A percentile compares a stretch with the other conserved stretches of the same genome.
Evolutionary conservation across 345 rosid genomes (phyloP).

Genomic region (Salix viminalis): DNA sequence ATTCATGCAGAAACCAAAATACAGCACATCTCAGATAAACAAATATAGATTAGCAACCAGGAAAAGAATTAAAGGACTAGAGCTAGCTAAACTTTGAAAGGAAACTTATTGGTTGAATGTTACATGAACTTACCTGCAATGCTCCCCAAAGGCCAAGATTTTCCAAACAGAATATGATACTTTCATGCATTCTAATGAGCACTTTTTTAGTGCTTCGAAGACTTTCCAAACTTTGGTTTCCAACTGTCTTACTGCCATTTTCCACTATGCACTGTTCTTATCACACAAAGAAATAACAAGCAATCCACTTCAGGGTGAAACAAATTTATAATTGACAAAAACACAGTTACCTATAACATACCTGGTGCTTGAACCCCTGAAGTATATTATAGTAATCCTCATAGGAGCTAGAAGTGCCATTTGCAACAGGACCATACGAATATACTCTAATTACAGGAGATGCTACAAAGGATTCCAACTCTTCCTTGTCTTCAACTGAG

Average conservation of each 20-base stretch:
- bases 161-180: slow-evolving; percentile 52
- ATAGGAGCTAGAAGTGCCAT: slow-evolving; percentile 30
- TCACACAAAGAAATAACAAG: slow-evolving; percentile 24
- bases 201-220: slow-evolving; percentile 48
- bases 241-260: slow-evolving; percentile 44
- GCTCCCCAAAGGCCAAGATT: slow-evolving; percentile 88
- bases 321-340: slow-evolving; percentile 12
- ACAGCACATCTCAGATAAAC: not conserved
- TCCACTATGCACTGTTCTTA: slow-evolving; percentile 61
- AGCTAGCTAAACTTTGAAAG: not conserved
- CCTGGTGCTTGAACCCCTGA: slow-evolving; percentile 54
- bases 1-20: not conserved
- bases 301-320: slow-evolving; percentile 16
- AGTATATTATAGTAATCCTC: slow-evolving; percentile 33
- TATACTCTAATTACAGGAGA: slow-evolving; percentile 66
- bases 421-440: slow-evolving; percentile 44
- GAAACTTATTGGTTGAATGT: slow-evolving; percentile 4
- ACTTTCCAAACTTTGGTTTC: slow-evolving; percentile 39
- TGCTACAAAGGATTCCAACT: slow-evolving; percentile 59
- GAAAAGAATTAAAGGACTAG: not conserved
- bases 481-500: slow-evolving; percentile 62
- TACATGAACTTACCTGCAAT: slow-evolving; percentile 47
- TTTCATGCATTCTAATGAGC: slow-evolving; percentile 65
- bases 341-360: slow-evolving; percentile 21
- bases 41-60: not conserved